Evolutionary conservation across 1,139 yeast species (phyloP), one percentile per base, ranked within the genome.

Genomic region (Taphrina confusa): DNA sequence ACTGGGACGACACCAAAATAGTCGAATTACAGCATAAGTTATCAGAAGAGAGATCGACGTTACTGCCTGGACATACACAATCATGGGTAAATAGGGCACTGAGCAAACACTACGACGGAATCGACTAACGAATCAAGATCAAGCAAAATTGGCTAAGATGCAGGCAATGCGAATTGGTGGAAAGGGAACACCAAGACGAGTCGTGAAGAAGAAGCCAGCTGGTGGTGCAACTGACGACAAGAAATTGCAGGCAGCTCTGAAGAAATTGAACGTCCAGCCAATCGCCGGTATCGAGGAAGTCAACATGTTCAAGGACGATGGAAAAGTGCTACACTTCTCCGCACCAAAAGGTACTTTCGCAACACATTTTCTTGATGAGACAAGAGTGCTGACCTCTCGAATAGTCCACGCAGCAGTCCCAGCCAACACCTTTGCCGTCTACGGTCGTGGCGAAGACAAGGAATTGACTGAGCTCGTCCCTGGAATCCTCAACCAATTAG

Each of bases 291-390:
- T 92, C 70, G 95, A 89, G 75, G 97, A 91, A 80, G 97, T 96
- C 74, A 92, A 91, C 83, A 88, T 92, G 82, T 91, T 92, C 86
- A 87, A 81, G 78, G 96, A 90, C 68, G 96, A 91, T 76, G 97
- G 97, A 73, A 86, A 85, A 75, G 97, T 92, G 67, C 80, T 91
- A 77, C 97, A 91, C 80, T 90, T 92, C 82, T 84, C 87, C 34
- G 63, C 66, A 40, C 70, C 70, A 39, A 67, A 65, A 44, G 68
- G 68, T 66, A 56, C 8, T 14, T 20, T 28, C 47, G 20, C n/a
- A n/a, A n/a, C n/a, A n/a, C n/a, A n/a, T n/a, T n/a, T n/a, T n/a
- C n/a, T n/a, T n/a, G n/a, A n/a, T n/a, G n/a, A n/a, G n/a, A n/a
- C n/a, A n/a, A n/a, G n/a, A n/a, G n/a, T n/a, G n/a, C n/a, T n/a